Conservation (phyloP, 1,284 basidiomycete species). For the Acaromyces ingoldii region DNA sequence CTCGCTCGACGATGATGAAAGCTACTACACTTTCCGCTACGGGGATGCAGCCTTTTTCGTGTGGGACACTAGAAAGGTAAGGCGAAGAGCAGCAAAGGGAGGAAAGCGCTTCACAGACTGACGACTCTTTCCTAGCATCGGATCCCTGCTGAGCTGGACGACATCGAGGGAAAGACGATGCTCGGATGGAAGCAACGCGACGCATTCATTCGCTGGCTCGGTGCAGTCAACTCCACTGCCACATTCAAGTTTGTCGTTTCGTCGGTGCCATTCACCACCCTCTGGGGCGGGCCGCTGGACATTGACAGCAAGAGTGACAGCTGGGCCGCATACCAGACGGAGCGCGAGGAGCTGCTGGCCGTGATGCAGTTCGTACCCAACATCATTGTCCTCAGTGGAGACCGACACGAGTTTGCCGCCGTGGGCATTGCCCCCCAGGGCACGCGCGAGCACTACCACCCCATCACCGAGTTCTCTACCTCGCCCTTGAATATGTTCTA, state of each 20-base stretch:
- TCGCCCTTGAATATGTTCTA: slow-evolving; percentile 61
- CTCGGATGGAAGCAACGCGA: slow-evolving; percentile 66
- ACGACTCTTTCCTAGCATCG: too few species aligned
- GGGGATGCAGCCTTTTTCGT: slow-evolving; percentile 74
- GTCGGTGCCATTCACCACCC: slow-evolving; percentile 70
- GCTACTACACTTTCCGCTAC: slow-evolving; percentile 59
- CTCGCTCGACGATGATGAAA: slow-evolving; percentile 54
- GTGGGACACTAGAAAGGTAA: slow-evolving; percentile 69
- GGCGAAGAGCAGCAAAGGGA: too few species aligned
- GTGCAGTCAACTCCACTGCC: slow-evolving; percentile 65
- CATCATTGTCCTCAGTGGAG: slow-evolving; percentile 59
- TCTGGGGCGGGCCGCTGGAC: slow-evolving; percentile 61
- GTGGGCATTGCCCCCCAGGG: slow-evolving; percentile 27
- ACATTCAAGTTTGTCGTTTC: slow-evolving; percentile 76
- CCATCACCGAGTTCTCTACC: slow-evolving; percentile 60
- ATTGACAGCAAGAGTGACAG: slow-evolving; percentile 61
- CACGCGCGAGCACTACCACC: slow-evolving; percentile 42
- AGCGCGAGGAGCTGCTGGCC: slow-evolving; percentile 55
- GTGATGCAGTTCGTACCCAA: slow-evolving; percentile 62
- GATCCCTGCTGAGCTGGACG: slow-evolving; percentile 52
- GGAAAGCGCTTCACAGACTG: too few species aligned
- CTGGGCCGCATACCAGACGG: slow-evolving; percentile 67
- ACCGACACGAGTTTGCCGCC: slow-evolving; percentile 74
- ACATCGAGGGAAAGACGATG: slow-evolving; percentile 62
- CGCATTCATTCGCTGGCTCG: slow-evolving; percentile 63